A percentile compares a stretch with the other conserved stretches of the same genome.
Conservation (phyloP, 306 rosid species). For the Cucurbita ficifolia region DNA sequence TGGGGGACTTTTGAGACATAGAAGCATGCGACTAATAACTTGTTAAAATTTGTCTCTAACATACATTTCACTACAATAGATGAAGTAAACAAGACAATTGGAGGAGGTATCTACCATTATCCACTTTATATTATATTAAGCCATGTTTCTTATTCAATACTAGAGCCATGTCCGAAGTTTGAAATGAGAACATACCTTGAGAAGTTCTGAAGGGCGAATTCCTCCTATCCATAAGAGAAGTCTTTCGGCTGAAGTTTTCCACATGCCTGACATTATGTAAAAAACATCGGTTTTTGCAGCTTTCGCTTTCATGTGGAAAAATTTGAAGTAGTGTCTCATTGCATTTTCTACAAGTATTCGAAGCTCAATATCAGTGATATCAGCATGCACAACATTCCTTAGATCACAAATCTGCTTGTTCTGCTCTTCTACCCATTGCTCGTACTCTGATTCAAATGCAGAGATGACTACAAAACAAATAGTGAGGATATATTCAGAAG, state of each 20-base stretch:
- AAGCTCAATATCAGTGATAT: constrained; percentile 44
- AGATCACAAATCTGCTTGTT: constrained; percentile 43
- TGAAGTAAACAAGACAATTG: too few relatives aligned
- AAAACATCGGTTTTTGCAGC: constrained; percentile 86
- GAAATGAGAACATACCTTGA: constrained; percentile 41
- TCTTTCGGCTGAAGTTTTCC: constrained; percentile 76
- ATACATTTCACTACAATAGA: too few relatives aligned
- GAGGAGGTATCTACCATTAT: too few relatives aligned
- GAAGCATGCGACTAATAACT: too few relatives aligned
- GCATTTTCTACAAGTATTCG: constrained; percentile 44
- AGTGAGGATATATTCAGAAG: constrained; percentile 11
- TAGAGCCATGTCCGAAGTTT: too few relatives aligned
- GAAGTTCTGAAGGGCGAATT: constrained; percentile 83
- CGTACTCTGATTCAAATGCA: constrained; percentile 67
- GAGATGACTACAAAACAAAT: constrained; percentile 33
- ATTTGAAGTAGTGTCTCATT: constrained; percentile 60
- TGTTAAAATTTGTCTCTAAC: too few relatives aligned
- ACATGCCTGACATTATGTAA: constrained; percentile 71
- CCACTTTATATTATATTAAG: background rate
- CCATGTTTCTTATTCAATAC: background rate
- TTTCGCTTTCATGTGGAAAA: constrained; percentile 61
- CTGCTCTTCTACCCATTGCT: constrained; percentile 74
- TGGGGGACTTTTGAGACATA: background rate
- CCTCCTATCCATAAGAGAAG: constrained; percentile 95
- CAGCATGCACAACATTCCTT: constrained; percentile 47